These are phyloP conservation scores for Thyridium curvatum DNA, from an alignment of 2,329 filamentous ascomycete genomes.

Conservation along the genomic window DNA sequence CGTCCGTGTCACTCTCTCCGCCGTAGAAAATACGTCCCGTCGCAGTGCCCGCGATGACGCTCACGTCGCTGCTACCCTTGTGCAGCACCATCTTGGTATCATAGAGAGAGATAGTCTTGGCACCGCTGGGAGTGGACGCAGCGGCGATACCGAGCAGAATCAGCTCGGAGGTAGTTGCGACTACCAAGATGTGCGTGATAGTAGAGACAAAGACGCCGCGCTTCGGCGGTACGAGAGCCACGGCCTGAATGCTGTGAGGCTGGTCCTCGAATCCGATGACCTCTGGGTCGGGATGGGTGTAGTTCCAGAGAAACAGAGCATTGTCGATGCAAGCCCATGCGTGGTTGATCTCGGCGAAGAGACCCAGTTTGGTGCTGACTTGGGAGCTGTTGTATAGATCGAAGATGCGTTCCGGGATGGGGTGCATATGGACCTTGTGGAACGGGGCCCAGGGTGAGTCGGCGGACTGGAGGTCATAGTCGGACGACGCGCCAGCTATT, in stretches of 20 bases:
- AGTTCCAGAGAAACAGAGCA: conserved; percentile 95
- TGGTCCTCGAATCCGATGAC: conserved; percentile 90
- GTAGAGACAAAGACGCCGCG: conserved; percentile 78
- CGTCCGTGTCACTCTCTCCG: conserved; percentile 72
- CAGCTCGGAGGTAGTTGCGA: conserved; percentile 81
- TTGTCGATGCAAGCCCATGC: conserved; percentile 97
- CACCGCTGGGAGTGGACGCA: conserved; percentile 59
- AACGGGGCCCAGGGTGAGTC: conserved; percentile 80
- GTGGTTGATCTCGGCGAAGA: conserved; percentile 91
- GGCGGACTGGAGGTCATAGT: conserved; percentile 72
- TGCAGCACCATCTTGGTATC: conserved; percentile 81
- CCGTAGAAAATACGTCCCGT: conserved; percentile 92
- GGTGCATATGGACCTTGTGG: conserved; percentile 77
- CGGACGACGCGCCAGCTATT: conserved; percentile 79
- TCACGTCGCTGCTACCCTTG: conserved; percentile 70
- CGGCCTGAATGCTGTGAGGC: conserved; percentile 79
- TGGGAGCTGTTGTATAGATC: conserved; percentile 86
- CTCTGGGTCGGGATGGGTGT: conserved; percentile 85
- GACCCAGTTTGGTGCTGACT: conserved; percentile 85
- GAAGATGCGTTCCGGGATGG: conserved; percentile 86
- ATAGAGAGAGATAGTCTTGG: conserved; percentile 71
- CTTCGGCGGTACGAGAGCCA: conserved; percentile 80
- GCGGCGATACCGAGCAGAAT: conserved; percentile 80
- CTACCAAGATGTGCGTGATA: conserved; percentile 82
- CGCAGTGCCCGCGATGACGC: conserved; percentile 72